Conservation (phyloP, 192 early-diverging fungal species). For the Mortierella antarctica region DNA sequence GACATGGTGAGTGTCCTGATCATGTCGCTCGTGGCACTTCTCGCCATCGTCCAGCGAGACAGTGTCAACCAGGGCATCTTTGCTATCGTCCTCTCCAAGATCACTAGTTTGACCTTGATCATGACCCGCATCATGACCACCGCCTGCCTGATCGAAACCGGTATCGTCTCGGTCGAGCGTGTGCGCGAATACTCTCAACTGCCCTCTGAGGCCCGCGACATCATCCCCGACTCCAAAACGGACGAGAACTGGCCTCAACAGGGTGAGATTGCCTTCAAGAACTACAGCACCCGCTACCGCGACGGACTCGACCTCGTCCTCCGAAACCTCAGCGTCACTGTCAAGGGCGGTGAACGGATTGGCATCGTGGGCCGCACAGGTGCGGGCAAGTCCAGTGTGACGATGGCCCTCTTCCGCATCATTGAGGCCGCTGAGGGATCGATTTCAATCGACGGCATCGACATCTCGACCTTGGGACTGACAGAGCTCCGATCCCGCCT, state of each 20-base stretch:
- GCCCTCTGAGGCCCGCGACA: constrained; percentile 79
- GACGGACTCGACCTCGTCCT: constrained; percentile 80
- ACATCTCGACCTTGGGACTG: constrained; percentile 71
- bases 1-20: constrained; percentile 81
- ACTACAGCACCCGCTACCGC: constrained; percentile 83
- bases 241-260: constrained; percentile 72
- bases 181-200: constrained; percentile 84
- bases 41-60: constrained; percentile 73
- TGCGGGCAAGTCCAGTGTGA: constrained; percentile 33
- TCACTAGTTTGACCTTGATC: constrained; percentile 73
- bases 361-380: constrained; percentile 77
- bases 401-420: constrained; percentile 77
- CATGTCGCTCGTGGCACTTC: constrained; percentile 75
- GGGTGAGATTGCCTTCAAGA: constrained; percentile 75
- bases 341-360: constrained; percentile 63
- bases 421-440: constrained; percentile 64
- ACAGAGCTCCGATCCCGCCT: constrained; percentile 67
- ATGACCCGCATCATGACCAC: constrained; percentile 83
- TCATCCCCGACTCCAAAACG: constrained; percentile 66
- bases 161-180: constrained; percentile 77
- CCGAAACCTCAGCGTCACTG: constrained; percentile 56
- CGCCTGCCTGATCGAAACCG: constrained; percentile 78
- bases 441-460: constrained; percentile 79
- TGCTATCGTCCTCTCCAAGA: constrained; percentile 68
- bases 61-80: constrained; percentile 59